A percentile compares a stretch with the other conserved stretches of the same genome.
Evolutionary conservation across 148 eudicot species (phyloP).

Genomic region (Drosera capensis): DNA sequence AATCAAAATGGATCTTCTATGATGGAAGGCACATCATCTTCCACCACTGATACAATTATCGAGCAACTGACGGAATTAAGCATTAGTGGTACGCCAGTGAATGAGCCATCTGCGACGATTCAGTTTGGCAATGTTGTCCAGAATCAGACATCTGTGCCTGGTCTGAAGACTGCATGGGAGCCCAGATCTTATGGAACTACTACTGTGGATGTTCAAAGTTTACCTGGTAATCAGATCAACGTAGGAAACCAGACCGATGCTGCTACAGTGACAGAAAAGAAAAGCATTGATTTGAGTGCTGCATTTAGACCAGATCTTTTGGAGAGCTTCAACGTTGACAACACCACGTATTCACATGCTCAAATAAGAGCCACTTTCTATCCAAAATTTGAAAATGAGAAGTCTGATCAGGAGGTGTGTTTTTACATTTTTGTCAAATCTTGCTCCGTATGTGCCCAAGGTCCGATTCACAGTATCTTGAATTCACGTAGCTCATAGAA

Average conservation of each 20-base stretch:
- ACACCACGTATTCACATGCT: conserved; percentile 52
- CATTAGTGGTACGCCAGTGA: too few species aligned
- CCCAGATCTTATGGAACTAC: conserved; percentile 43
- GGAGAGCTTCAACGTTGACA: conserved; percentile 70
- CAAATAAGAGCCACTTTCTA: conserved; percentile 88
- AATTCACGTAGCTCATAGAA: too few species aligned
- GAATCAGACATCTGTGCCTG: conserved; percentile 18
- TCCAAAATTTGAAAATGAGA: conserved; percentile 97
- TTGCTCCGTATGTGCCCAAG: too few species aligned
- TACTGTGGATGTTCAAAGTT: conserved; percentile 12
- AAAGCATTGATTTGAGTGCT: conserved; percentile 17
- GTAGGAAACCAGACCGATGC: conserved; percentile 8
- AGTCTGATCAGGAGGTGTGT: conserved; percentile 92
- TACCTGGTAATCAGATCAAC: conserved; percentile 10
- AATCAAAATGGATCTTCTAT: too few species aligned
- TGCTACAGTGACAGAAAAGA: conserved; percentile 15
- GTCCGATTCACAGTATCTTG: too few species aligned
- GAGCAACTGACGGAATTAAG: too few species aligned
- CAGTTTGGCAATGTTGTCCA: too few species aligned
- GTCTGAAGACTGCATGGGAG: conserved; percentile 32
- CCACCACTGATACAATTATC: too few species aligned
- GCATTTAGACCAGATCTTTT: conserved; percentile 25
- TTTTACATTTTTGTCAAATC: background rate
- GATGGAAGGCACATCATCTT: too few species aligned
- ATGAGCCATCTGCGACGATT: too few species aligned